Base-by-base conservation (phyloP, 768 basidiomycete species). In the Wakefieldia striispora region DNA sequence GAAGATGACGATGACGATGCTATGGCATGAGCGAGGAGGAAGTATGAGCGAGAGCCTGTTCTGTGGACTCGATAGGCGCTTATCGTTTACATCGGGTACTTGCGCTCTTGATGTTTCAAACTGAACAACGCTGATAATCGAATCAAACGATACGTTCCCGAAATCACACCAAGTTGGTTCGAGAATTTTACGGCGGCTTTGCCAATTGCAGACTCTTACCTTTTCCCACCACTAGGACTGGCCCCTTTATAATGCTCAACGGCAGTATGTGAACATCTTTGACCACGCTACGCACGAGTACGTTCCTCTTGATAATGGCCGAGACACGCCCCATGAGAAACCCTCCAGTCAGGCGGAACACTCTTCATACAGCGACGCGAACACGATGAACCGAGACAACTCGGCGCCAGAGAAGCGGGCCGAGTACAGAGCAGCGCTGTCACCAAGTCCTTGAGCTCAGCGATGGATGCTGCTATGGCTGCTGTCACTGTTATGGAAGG, bases 401-500 rank as follows among this genome's bases (percentile, higher is more conserved):
- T 80, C 83, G 14, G 84, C 86, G 1, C 83, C 82, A 3, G 79
- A 83, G 52, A 75, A 83, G 55, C 77, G 75, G 35, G 75, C 75
- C 13, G 67, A 68, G 44, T 90, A 88, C 70, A 81, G 77, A 57
- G 66, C 71, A 4, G 81, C 71, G 3, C 69, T 93, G 35, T 1
- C 72, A 90, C 55, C 60, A 76, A 17, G 72, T 90, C 17, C 77
- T 93, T 37, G 70, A 65, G 34, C 66, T 74, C 3, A 61, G 89
- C 90, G 4, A 82, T 93, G 77, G 88, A 92, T 62, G 89, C 91
- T 16, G 81, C 76, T 4, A 83, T 86, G 3, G 84, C 87, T 11
- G 88, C 90, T 0, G 90, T 90, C 8, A 71, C 79, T 0, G 65
- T 73, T 14, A 71, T 93, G 77, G 90, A 92, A 78, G 84, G 88